Evolutionary conservation across 2,329 filamentous ascomycete genomes (phyloP).

Genomic region (Polychaeton citri): DNA sequence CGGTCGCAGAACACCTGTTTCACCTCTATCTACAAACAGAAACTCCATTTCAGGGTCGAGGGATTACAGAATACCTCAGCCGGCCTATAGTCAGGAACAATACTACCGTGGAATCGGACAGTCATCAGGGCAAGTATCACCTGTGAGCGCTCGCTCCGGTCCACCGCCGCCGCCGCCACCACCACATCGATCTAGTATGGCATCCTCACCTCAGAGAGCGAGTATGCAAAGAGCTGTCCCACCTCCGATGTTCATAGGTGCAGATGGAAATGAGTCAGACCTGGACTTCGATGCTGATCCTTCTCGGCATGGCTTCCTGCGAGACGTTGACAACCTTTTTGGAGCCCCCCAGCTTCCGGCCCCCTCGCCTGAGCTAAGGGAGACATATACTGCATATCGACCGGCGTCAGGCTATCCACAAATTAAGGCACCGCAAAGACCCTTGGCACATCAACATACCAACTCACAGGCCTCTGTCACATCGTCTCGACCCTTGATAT

Average conservation of each 20-base stretch:
- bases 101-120: no score
- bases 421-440: background rate
- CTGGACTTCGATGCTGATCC: background rate
- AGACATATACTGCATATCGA: conserved; percentile 4
- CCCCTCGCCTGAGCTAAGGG: conserved; percentile 11
- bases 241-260: no score
- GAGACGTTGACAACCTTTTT: conserved; percentile 18
- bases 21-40: no score
- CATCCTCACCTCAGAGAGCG: no score
- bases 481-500: conserved; percentile 4
- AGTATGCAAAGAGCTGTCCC: no score
- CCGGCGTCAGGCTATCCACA: background rate
- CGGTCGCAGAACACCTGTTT: conserved; percentile 4
- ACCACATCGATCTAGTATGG: conserved; percentile 1
- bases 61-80: no score
- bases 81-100: no score
- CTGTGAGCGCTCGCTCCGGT: conserved; percentile 1
- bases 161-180: conserved; percentile 2
- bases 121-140: conserved; percentile 3
- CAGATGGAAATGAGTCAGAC: no score
- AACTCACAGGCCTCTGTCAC: conserved; percentile 14
- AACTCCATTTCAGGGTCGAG: no score
- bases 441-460: conserved; percentile 7
- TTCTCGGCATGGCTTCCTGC: conserved; percentile 14
- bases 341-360: conserved; percentile 7